A percentile compares a stretch with the other conserved stretches of the same genome.
Conservation (phyloP, 2,329 filamentous ascomycete species). For the Monosporascus sp. region DNA sequence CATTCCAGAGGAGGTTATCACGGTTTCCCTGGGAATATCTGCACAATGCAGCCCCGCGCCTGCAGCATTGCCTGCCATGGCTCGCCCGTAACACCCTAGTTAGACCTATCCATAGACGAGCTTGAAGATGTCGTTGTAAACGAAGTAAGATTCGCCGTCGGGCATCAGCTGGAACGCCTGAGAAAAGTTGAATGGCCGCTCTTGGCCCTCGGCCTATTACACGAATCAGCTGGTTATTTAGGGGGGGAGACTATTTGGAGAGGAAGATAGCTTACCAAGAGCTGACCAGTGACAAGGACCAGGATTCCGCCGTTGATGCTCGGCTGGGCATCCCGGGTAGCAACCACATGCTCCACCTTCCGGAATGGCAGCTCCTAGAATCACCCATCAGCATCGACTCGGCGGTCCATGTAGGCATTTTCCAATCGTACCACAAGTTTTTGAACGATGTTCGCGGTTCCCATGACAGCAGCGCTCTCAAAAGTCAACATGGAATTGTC, state of each 20-base stretch:
- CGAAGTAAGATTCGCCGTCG: conserved; percentile 69
- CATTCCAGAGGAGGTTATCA: background rate
- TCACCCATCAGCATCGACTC: conserved; percentile 1
- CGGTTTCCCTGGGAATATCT: background rate
- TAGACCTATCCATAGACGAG: conserved; percentile 61
- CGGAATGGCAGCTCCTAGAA: conserved; percentile 14
- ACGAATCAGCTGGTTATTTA: conserved; percentile 1
- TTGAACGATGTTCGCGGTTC: conserved; percentile 62
- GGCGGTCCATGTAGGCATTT: background rate
- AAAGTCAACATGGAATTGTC: conserved; percentile 90
- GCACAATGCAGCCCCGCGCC: background rate
- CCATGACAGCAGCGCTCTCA: conserved; percentile 64
- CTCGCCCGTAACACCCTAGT: background rate
- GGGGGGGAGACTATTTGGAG: background rate
- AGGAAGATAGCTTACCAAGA: conserved; percentile 57
- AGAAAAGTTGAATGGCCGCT: conserved; percentile 83
- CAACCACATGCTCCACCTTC: conserved; percentile 72
- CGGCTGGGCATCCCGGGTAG: conserved; percentile 80
- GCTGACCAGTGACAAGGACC: conserved; percentile 81
- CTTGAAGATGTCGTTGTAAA: conserved; percentile 94
- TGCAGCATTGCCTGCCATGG: background rate
- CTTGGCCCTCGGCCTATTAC: conserved; percentile 73
- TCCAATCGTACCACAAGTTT: conserved; percentile 67
- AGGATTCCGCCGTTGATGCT: conserved; percentile 66
- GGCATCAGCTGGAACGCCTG: conserved; percentile 83